These are phyloP conservation scores for Phoma sp. DNA, from an alignment of 2,329 filamentous ascomycete genomes.

Conservation along the genomic window DNA sequence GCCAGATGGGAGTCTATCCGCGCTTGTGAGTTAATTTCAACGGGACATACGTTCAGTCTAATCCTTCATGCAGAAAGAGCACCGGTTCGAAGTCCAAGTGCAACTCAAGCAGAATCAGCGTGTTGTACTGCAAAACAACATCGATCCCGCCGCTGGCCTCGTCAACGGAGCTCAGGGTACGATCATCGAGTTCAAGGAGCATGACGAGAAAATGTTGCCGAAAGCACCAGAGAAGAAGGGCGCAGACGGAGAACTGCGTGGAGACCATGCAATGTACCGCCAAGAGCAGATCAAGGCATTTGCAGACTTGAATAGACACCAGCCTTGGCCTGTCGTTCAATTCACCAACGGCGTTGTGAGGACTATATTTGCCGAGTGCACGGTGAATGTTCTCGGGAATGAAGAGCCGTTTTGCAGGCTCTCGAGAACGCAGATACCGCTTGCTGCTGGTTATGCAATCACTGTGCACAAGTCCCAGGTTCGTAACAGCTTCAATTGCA, in stretches of 20 bases:
- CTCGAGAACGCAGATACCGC: constrained; percentile 67
- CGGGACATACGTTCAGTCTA: background rate
- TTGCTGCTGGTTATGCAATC: constrained; percentile 68
- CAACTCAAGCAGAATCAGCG: constrained; percentile 61
- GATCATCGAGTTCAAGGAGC: constrained; percentile 48
- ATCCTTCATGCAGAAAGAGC: constrained; percentile 43
- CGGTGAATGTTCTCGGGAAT: constrained; percentile 57
- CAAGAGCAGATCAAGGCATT: constrained; percentile 52
- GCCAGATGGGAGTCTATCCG: constrained; percentile 29
- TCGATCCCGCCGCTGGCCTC: constrained; percentile 45
- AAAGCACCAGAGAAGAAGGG: constrained; percentile 22
- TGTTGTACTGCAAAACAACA: constrained; percentile 62
- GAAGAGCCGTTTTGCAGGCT: constrained; percentile 57
- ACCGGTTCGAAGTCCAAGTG: constrained; percentile 55
- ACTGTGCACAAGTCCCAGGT: constrained; percentile 65
- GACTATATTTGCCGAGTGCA: constrained; percentile 62
- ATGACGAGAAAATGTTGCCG: constrained; percentile 39
- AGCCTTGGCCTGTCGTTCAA: constrained; percentile 60
- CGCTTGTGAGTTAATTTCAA: constrained; percentile 11
- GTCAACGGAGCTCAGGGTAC: constrained; percentile 48
- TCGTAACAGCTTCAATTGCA: background rate
- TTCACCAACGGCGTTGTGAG: constrained; percentile 59
- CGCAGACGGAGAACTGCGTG: constrained; percentile 20
- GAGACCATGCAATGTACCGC: constrained; percentile 50
- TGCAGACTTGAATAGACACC: constrained; percentile 42